A percentile compares a stretch with the other conserved stretches of the same genome.
phyloP scores from a whole-genome alignment of 108 stramenopile genomes.

The Phaeodactylum tricornutum region DNA sequence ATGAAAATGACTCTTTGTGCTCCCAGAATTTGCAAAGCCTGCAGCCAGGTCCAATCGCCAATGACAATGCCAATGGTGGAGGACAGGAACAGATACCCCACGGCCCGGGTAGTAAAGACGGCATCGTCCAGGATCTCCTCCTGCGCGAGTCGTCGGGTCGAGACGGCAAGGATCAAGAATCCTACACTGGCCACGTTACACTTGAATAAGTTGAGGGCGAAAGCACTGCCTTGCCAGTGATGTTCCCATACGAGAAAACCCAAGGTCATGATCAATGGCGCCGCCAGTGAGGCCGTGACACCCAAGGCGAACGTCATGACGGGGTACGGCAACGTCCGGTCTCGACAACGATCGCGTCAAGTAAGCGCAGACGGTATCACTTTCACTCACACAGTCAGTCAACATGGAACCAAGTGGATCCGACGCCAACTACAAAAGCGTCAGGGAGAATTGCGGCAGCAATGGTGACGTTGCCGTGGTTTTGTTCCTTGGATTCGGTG shows the following conservation, averaged over 20 bases:
- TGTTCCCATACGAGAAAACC: slow-evolving; percentile 77
- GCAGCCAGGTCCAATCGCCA: slow-evolving; percentile 77
- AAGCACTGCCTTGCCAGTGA: slow-evolving; percentile 63
- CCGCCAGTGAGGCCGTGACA: slow-evolving; percentile 40
- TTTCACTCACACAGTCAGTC: too few relatives aligned
- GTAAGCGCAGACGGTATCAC: too few relatives aligned
- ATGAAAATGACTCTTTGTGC: slow-evolving; percentile 74
- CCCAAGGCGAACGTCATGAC: too few relatives aligned
- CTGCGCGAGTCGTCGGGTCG: background rate
- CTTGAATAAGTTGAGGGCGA: slow-evolving; percentile 78
- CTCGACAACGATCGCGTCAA: too few relatives aligned
- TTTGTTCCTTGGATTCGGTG: too few relatives aligned
- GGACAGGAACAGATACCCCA: slow-evolving; percentile 54
- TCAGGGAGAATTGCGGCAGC: too few relatives aligned
- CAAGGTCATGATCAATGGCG: slow-evolving; percentile 55
- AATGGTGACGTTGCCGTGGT: too few relatives aligned
- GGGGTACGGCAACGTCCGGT: too few relatives aligned
- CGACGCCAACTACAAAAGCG: too few relatives aligned
- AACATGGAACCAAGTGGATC: too few relatives aligned
- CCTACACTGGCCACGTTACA: slow-evolving; percentile 65
- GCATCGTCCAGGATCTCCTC: background rate
- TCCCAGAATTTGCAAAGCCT: slow-evolving; percentile 61
- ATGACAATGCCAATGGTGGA: slow-evolving; percentile 72
- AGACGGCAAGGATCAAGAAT: slow-evolving; percentile 27
- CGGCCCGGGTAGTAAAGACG: slow-evolving; percentile 17